Evolutionary conservation across 495 filamentous ascomycete species (phyloP), one percentile per base, ranked within the genome.

Genomic region (Penicillium atrosanguineum): DNA sequence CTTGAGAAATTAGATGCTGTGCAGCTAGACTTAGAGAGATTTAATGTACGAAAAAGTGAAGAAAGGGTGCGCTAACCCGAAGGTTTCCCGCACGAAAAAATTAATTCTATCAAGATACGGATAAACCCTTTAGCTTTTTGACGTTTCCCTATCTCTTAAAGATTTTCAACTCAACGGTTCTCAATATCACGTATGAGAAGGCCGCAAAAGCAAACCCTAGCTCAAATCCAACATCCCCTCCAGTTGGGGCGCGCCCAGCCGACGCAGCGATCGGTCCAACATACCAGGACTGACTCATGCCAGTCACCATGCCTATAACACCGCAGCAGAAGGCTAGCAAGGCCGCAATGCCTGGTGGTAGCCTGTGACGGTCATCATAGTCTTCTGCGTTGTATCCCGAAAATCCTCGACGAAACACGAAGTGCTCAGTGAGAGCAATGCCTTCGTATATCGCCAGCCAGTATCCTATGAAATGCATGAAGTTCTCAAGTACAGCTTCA

Each of bases 201-300:
- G 67, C 70, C 20, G 71, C 72, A 16, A 82, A 62, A 0, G 69
- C 71, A 56, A 83, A 77, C 0, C 79, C 80, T 47, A 82, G 44
- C 67, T 84, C 80, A 53, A 84, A 82, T 14, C 80, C 81, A 40
- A 84, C 75, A 64, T 84, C 81, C 2, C 81, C 80, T 16, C 80
- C 77, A 28, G 57, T 74, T 31, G 53, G 40, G 6, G 26, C 28
- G 5, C 43, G 18, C 5, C 57, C 57, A 29, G 54, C 58, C n/a
- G 28, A 42, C 69, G 69, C 52, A 7, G 80, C 80, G 49, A 83
- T 78, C 1, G 80, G 78, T 0, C 80, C 80, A 8, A 69, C 71
- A 48, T 69, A 83, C 79, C 79, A 83, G 20, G 72, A 74, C 67
- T 83, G 79, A 11, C 67, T 73, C 79, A 83, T 82, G 39, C 72